A percentile compares a stretch with the other conserved stretches of the same genome.
Conservation (phyloP, 768 basidiomycete genomes). For the Tricholoma flavovirens region DNA sequence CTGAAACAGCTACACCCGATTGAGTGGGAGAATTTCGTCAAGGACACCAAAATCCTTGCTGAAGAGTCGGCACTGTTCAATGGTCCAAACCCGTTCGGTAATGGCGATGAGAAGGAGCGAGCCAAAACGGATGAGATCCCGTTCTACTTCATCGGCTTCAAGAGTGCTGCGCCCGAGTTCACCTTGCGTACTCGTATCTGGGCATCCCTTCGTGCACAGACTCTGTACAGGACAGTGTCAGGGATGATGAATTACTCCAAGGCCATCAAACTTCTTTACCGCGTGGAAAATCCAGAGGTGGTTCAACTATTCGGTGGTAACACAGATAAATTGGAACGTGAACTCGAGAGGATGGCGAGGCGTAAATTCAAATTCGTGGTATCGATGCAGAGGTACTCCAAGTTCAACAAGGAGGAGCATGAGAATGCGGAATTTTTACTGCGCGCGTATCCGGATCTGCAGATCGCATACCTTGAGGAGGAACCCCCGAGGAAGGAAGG, state of each 20-base stretch:
- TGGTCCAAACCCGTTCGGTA: constrained; percentile 62
- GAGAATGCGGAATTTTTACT: constrained; percentile 98
- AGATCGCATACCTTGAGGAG: constrained; percentile 98
- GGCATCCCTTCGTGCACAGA: constrained; percentile 98
- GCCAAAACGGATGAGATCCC: constrained; percentile 90
- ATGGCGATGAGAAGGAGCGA: constrained; percentile 67
- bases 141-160: constrained; percentile 98
- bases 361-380: constrained; percentile 99
- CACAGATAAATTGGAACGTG: constrained; percentile 93
- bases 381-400: constrained; percentile 98
- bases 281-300: constrained; percentile 98
- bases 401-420: constrained; percentile 99
- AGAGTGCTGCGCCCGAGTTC: constrained; percentile 96
- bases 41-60: constrained; percentile 98
- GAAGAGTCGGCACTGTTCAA: constrained; percentile 89
- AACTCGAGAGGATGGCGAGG: constrained; percentile 95
- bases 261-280: constrained; percentile 98
- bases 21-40: constrained; percentile 99
- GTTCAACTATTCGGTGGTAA: constrained; percentile 97
- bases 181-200: constrained; percentile 98
- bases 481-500: constrained; percentile 92
- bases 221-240: constrained; percentile 96
- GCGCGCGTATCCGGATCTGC: constrained; percentile 96
- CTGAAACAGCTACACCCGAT: constrained; percentile 96
- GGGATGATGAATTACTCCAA: constrained; percentile 99